phyloP scores from a whole-genome alignment of 2,329 filamentous ascomycete species.

The Cladosporium colombiae region DNA sequence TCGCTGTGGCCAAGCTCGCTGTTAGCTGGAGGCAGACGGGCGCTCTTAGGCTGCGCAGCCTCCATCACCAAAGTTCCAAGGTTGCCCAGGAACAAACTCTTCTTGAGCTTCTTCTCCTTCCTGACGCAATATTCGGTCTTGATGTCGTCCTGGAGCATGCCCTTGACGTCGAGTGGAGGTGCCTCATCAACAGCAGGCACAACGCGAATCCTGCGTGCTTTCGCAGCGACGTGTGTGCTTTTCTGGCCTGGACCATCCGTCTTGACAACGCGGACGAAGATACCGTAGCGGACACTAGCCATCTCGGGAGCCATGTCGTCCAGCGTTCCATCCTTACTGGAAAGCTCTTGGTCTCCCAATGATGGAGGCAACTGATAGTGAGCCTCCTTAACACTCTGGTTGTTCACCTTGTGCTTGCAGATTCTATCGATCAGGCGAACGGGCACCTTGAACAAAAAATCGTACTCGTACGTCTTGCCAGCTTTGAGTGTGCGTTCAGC shows the following conservation, averaged over 20 bases:
- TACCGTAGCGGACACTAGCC: constrained; percentile 59
- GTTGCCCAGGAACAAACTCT: constrained; percentile 60
- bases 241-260: constrained; percentile 46
- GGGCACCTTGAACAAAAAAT: constrained; percentile 66
- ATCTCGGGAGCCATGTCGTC: constrained; percentile 66
- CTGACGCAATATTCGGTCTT: constrained; percentile 53
- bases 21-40: constrained; percentile 50
- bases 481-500: constrained; percentile 51
- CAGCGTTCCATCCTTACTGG: constrained; percentile 47
- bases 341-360: constrained; percentile 58
- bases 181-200: constrained; percentile 61
- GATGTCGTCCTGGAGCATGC: constrained; percentile 40
- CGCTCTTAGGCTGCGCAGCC: constrained; percentile 58
- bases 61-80: constrained; percentile 60
- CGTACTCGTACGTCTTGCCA: constrained; percentile 59
- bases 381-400: constrained; percentile 53
- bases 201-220: constrained; percentile 59
- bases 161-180: constrained; percentile 57
- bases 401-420: constrained; percentile 57
- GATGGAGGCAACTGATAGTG: constrained; percentile 64
- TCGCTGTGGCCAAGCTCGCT: constrained; percentile 40
- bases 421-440: constrained; percentile 59
- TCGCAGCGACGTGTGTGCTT: constrained; percentile 50
- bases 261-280: constrained; percentile 42
- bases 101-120: constrained; percentile 61